These are phyloP conservation scores for Phytophthora syringae DNA, from an alignment of 352 stramenopile genomes.

Conservation along the genomic window DNA sequence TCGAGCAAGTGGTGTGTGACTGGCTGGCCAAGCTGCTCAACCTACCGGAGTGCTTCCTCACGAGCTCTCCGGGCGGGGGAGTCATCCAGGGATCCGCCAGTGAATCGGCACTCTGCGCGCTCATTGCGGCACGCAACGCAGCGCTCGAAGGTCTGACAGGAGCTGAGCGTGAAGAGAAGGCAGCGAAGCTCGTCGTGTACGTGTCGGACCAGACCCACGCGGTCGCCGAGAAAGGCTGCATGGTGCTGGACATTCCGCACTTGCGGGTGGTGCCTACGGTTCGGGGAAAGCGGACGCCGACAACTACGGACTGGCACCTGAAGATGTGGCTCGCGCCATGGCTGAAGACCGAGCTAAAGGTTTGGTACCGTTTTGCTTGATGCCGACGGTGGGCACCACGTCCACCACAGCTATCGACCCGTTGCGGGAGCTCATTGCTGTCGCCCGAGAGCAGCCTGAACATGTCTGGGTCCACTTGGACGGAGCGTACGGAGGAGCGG, in stretches of 20 bases:
- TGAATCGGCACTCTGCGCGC: constrained; percentile 59
- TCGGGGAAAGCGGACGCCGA: constrained; percentile 47
- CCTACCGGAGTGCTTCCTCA: constrained; percentile 64
- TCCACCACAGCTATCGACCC: constrained; percentile 67
- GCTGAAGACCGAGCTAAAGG: constrained; percentile 53
- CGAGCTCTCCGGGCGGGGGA: constrained; percentile 55
- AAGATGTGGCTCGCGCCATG: constrained; percentile 58
- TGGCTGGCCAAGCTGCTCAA: constrained; percentile 68
- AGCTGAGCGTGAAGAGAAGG: constrained; percentile 36
- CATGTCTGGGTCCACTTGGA: constrained; percentile 72
- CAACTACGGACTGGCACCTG: constrained; percentile 63
- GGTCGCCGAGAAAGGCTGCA: constrained; percentile 70
- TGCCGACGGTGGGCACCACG: constrained; percentile 71
- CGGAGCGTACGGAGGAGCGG: constrained; percentile 65
- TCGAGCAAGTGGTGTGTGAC: constrained; percentile 75
- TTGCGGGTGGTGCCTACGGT: constrained; percentile 59
- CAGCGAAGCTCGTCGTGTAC: constrained; percentile 62
- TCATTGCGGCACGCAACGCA: constrained; percentile 48
- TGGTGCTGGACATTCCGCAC: constrained; percentile 68
- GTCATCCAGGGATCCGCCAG: constrained; percentile 76
- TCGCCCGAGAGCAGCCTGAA: constrained; percentile 45
- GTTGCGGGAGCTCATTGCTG: constrained; percentile 43
- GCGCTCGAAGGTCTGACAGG: constrained; percentile 47
- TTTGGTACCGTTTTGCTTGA: constrained; percentile 64
- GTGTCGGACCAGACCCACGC: constrained; percentile 77